Percentiles rank a stretch among this genome's conserved stretches.
Conservation (phyloP, 75 land plant genomes). For the Sequoiadendron giganteum region DNA sequence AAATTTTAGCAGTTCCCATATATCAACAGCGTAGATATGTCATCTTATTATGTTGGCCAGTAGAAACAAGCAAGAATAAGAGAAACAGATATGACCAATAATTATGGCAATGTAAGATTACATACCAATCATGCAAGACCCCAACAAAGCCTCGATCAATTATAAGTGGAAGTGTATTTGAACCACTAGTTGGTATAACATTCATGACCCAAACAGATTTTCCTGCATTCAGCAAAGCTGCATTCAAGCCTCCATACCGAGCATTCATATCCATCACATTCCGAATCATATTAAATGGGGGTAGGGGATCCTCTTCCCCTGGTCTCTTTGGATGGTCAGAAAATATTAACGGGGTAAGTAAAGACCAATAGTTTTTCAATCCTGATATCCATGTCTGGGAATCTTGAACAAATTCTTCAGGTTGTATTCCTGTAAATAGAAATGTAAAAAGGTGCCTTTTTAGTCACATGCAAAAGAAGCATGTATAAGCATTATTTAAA, state of each 20-base stretch:
- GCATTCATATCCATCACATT: constrained; percentile 98
- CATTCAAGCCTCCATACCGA: constrained; percentile 76
- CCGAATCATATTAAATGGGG: constrained; percentile 79
- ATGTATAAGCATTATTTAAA: not conserved
- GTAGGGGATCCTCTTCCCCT: constrained; percentile 89
- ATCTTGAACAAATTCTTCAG: constrained; percentile 69
- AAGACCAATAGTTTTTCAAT: constrained; percentile 78
- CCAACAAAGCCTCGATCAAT: constrained; percentile 77
- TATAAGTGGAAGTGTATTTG: constrained; percentile 60
- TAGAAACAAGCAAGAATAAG: not conserved
- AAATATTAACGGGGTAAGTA: constrained; percentile 86
- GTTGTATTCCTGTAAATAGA: constrained; percentile 44
- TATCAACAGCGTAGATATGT: constrained; percentile 1
- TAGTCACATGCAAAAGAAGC: not conserved
- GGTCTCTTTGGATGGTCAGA: constrained; percentile 94
- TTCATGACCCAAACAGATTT: constrained; percentile 95
- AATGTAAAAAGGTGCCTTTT: not conserved
- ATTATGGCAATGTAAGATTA: not conserved
- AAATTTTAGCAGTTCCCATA: not conserved
- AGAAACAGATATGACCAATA: not conserved
- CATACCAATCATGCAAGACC: constrained; percentile 85
- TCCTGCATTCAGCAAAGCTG: constrained; percentile 69
- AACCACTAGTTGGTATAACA: constrained; percentile 62
- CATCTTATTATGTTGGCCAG: not conserved
- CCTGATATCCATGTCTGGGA: constrained; percentile 41